Conservation (phyloP, 2,329 filamentous ascomycete species). For the Biscogniauxia mediterranea region DNA sequence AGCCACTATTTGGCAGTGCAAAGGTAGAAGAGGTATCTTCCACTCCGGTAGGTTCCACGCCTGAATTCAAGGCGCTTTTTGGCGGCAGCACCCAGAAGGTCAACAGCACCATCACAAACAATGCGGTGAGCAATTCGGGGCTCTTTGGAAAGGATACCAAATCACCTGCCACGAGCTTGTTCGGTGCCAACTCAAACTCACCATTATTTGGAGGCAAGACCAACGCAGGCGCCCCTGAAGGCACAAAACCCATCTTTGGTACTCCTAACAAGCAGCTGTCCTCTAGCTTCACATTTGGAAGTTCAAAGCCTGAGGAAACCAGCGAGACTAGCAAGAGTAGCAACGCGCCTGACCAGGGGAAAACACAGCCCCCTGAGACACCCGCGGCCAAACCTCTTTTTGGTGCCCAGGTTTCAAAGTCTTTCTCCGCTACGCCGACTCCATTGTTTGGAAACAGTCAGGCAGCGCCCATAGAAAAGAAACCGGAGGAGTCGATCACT, state of each 20-base stretch:
- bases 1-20: slow-evolving; percentile 4
- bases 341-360: slow-evolving; percentile 2
- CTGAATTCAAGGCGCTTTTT: slow-evolving; percentile 17
- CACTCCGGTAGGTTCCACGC: slow-evolving; percentile 9
- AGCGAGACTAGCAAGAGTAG: slow-evolving; percentile 7
- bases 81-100: slow-evolving; percentile 8
- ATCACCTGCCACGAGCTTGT: slow-evolving; percentile 18
- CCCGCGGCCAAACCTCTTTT: slow-evolving; percentile 34
- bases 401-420: slow-evolving; percentile 43
- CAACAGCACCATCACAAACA: slow-evolving; percentile 9
- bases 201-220: slow-evolving; percentile 37
- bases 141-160: slow-evolving; percentile 20
- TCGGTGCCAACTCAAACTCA: slow-evolving; percentile 22
- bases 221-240: slow-evolving; percentile 26
- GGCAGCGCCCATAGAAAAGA: slow-evolving; percentile 17
- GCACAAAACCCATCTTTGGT: slow-evolving; percentile 39
- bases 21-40: slow-evolving; percentile 11
- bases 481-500: slow-evolving; percentile 16
- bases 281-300: slow-evolving; percentile 10
- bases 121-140: slow-evolving; percentile 3
- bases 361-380: slow-evolving; percentile 27
- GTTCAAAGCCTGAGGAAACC: slow-evolving; percentile 9
- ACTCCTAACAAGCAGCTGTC: slow-evolving; percentile 29
- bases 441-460: slow-evolving; percentile 24
- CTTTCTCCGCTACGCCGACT: slow-evolving; percentile 23